Evolutionary conservation across 441 rosid genomes (phyloP).

Genomic region (Pelargonium australe): DNA sequence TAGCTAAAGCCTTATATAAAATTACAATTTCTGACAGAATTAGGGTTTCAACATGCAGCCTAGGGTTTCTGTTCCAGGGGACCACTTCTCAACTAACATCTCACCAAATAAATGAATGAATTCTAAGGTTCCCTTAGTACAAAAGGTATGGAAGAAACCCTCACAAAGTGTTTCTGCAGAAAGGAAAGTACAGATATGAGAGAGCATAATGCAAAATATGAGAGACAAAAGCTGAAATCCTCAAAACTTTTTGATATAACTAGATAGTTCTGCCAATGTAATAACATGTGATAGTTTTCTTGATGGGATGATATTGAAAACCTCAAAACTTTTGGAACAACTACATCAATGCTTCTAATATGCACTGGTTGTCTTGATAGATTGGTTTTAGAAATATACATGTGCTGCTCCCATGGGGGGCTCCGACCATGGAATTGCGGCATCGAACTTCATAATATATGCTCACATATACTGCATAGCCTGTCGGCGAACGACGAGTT

Average conservation of each 20-base stretch:
- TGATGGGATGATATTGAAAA: slow-evolving; percentile 23
- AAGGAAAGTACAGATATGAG: slow-evolving; percentile 13
- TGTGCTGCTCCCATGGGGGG: slow-evolving; percentile 32
- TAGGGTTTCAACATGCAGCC: slow-evolving; percentile 41
- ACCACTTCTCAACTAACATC: slow-evolving; percentile 84
- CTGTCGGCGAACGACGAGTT: slow-evolving; percentile 25
- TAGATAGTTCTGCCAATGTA: slow-evolving; percentile 21
- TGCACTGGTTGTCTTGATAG: slow-evolving; percentile 23
- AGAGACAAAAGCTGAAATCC: slow-evolving; percentile 38
- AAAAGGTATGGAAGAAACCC: slow-evolving; percentile 23
- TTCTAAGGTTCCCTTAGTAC: slow-evolving; percentile 19
- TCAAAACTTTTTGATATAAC: slow-evolving; percentile 22
- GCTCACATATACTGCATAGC: slow-evolving; percentile 25
- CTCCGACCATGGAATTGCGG: slow-evolving; percentile 52
- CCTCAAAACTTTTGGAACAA: slow-evolving; percentile 26
- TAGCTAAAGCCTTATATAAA: slow-evolving; percentile 19
- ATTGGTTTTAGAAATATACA: slow-evolving; percentile 24
- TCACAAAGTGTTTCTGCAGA: slow-evolving; percentile 34
- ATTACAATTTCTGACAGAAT: slow-evolving; percentile 33
- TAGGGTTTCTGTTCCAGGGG: slow-evolving; percentile 46
- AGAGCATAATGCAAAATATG: slow-evolving; percentile 19
- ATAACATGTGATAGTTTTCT: slow-evolving; percentile 25
- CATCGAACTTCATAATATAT: slow-evolving; percentile 41
- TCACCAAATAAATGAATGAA: slow-evolving; percentile 20
- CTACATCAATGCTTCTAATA: slow-evolving; percentile 28